Evolutionary conservation across 768 basidiomycete species (phyloP), one percentile per base, ranked within the genome.

Genomic region (Daedaleopsis nitida): DNA sequence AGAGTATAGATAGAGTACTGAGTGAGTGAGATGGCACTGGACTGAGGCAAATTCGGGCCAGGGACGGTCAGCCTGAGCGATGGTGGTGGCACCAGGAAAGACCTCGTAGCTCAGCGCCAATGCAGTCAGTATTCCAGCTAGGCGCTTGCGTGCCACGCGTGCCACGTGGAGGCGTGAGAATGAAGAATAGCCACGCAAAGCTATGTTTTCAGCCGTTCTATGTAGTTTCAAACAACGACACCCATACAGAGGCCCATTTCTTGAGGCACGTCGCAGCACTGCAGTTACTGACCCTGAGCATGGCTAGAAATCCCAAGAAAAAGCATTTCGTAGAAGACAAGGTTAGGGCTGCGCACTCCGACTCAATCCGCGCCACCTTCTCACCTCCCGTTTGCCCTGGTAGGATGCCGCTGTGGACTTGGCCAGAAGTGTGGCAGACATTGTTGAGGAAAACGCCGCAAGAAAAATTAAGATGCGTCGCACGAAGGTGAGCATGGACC

Each of bases 291-390:
- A 27, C 47, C 38, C 43, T 24, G 48, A 32, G 14, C 35, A 37
- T 59, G 58, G 58, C 23, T 38, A 35, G 62, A 56, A 7, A 64
- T 27, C 52, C 37, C 47, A 23, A 32, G 10, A 23, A 17, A 16
- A 70, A 70, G 37, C 43, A 50, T 13, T 70, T 61, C 50, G 57
- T 70, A 24, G 65, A 70, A 1, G 56, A 65, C 27, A 67, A 68
- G 69, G 69, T 64, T 34, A 16, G 47, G 45, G 58, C 10, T 16
- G 17, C 42, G 10, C n/a, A 17, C 38, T 38, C 19, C 27, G 13
- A 19, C 11, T 21, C 16, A 17, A 23, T 34, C 27, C 27, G 27
- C 27, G 27, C 7, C 27, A 19, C 19, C 21, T 52, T 17, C 24
- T 45, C 39, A 52, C 23, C 49, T 17, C 21, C 2, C 34, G 14